Conservation (phyloP, 306 rosid genomes). For the Cicer pinnatifidum region DNA sequence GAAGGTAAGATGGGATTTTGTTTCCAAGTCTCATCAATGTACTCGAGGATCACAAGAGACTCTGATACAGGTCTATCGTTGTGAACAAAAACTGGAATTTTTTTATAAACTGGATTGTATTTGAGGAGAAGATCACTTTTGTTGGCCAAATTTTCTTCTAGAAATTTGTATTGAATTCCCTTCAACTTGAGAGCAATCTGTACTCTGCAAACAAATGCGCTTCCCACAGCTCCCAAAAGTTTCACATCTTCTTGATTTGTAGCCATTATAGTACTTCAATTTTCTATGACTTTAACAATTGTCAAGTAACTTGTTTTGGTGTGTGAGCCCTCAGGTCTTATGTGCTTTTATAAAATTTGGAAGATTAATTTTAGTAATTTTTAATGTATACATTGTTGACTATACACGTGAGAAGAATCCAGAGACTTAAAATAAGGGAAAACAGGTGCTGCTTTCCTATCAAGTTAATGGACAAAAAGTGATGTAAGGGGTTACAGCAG, state of each 20-base stretch:
- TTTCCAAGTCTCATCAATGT: slow-evolving; percentile 18
- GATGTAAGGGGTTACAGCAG: not conserved
- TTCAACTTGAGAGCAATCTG: slow-evolving; percentile 61
- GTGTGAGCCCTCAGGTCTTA: not conserved
- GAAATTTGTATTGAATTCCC: slow-evolving; percentile 53
- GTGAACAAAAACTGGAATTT: slow-evolving; percentile 49
- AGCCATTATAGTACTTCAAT: slow-evolving; percentile 35
- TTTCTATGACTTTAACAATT: not conserved
- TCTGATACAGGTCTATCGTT: not conserved
- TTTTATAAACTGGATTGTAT: slow-evolving; percentile 66
- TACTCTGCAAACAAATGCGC: slow-evolving; percentile 56
- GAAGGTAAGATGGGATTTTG: not conserved
- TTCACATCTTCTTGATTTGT: slow-evolving; percentile 43
- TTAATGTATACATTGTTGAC: not conserved
- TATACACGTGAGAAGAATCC: not conserved
- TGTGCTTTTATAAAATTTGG: slow-evolving; percentile 3
- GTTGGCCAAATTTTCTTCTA: slow-evolving; percentile 46
- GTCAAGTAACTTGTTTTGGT: not conserved
- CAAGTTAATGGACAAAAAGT: not conserved
- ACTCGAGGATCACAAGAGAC: slow-evolving; percentile 16
- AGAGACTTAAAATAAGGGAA: not conserved
- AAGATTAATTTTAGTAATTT: not conserved
- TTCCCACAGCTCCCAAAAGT: slow-evolving; percentile 48
- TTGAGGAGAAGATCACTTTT: slow-evolving; percentile 58
- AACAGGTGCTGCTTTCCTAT: not conserved